Percentiles rank a stretch among this genome's conserved stretches.
Conservation (phyloP, 2,329 filamentous ascomycete genomes). For the Pseudogymnoascus sp. region DNA sequence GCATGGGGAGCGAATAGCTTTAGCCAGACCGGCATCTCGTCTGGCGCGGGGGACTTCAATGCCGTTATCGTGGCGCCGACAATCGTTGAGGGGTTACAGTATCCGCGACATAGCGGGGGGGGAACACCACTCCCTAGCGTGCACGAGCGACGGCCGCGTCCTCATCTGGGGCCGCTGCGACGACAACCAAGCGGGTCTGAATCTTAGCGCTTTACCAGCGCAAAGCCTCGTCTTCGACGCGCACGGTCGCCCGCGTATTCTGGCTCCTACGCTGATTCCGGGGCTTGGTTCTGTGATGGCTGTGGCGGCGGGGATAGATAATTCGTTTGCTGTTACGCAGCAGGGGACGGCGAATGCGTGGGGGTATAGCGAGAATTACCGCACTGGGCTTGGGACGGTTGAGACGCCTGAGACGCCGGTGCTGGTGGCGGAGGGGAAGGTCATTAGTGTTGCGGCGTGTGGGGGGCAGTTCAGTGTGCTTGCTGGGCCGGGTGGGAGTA, state of each 20-base stretch:
- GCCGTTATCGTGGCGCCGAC: conserved; percentile 64
- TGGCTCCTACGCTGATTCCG: conserved; percentile 57
- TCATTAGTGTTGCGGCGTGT: conserved; percentile 67
- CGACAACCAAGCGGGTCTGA: conserved; percentile 48
- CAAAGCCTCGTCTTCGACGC: conserved; percentile 59
- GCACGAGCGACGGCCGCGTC: conserved; percentile 49
- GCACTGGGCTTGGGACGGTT: conserved; percentile 67
- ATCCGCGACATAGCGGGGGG: conserved; percentile 65
- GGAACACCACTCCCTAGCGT: conserved; percentile 66
- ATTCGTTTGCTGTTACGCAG: conserved; percentile 62
- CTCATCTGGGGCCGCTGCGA: conserved; percentile 55
- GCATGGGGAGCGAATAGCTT: conserved; percentile 86
- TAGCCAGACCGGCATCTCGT: conserved; percentile 65
- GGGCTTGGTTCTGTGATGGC: conserved; percentile 46
- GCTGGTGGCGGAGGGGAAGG: conserved; percentile 68
- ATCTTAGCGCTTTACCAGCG: conserved; percentile 46
- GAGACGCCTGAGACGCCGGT: conserved; percentile 75
- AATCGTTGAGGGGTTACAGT: conserved; percentile 54
- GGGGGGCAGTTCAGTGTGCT: conserved; percentile 76
- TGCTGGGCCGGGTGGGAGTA: conserved; percentile 32
- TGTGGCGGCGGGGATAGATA: conserved; percentile 62
- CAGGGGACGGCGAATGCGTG: conserved; percentile 68
- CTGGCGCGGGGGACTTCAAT: conserved; percentile 58
- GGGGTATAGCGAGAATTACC: conserved; percentile 75
- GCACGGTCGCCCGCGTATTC: conserved; percentile 58